Percentiles rank a stretch among this genome's conserved stretches.
phyloP scores from a whole-genome alignment of 2,329 filamentous ascomycete genomes.

The Beauveria brongniartii region DNA sequence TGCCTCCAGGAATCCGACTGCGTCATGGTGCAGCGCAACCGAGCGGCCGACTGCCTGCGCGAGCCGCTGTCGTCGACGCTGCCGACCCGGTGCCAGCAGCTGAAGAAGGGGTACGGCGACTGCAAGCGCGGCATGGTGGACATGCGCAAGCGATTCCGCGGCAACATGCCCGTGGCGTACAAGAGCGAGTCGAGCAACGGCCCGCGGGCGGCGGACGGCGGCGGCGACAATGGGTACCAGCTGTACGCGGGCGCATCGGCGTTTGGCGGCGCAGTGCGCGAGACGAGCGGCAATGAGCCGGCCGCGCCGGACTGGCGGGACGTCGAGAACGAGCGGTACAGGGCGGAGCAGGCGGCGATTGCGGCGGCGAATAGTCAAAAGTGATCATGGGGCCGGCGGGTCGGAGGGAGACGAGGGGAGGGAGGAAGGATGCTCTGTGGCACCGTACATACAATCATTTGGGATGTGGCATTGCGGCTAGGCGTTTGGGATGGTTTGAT shows the following conservation, averaged over 20 bases:
- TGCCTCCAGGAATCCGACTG: constrained; percentile 97
- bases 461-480: not conserved
- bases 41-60: constrained; percentile 79
- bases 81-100: constrained; percentile 81
- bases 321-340: constrained; percentile 54
- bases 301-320: constrained; percentile 55
- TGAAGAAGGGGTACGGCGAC: constrained; percentile 87
- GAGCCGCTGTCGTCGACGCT: constrained; percentile 73
- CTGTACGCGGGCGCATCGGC: constrained; percentile 72
- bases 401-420: not conserved
- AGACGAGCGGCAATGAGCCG: constrained; percentile 60
- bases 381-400: not conserved
- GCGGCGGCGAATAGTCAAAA: constrained; percentile 10
- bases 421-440: not conserved
- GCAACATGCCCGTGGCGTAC: constrained; percentile 76
- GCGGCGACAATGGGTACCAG: constrained; percentile 56
- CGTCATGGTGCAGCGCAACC: constrained; percentile 85
- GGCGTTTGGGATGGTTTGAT: constrained; percentile 1
- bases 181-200: constrained; percentile 44
- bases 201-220: constrained; percentile 26
- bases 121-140: constrained; percentile 96
- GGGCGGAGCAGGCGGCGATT: constrained; percentile 24
- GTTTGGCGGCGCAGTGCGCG: constrained; percentile 55
- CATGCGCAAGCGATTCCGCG: constrained; percentile 97
- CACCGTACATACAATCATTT: not conserved